Evolutionary conservation across 106 monocot species (phyloP).

Genomic region (Dioscorea zingiberensis): DNA sequence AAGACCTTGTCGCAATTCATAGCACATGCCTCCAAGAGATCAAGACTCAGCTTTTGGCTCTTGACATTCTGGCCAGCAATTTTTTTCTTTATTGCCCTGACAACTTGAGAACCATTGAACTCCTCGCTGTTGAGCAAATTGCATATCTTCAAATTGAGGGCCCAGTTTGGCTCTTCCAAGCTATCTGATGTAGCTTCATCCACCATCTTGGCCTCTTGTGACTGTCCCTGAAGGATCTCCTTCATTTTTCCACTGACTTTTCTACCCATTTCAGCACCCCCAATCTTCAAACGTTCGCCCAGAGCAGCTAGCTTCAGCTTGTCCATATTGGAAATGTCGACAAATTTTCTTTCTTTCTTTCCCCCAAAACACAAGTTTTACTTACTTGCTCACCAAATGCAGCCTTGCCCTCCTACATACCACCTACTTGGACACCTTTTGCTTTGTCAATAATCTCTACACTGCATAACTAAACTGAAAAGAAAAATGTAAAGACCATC

Average conservation of each 20-base stretch:
- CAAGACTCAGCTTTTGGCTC: constrained; percentile 54
- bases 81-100: constrained; percentile 75
- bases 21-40: constrained; percentile 67
- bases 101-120: constrained; percentile 57
- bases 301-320: constrained; percentile 41
- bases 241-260: constrained; percentile 74
- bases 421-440: too few species aligned
- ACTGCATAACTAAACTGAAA: too few species aligned
- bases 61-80: constrained; percentile 32
- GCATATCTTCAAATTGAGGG: constrained; percentile 66
- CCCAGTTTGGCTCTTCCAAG: constrained; percentile 74
- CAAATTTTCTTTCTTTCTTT: too few species aligned
- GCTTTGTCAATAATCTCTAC: too few species aligned
- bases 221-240: constrained; percentile 62
- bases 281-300: constrained; percentile 64
- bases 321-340: constrained; percentile 30
- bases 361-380: too few species aligned
- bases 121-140: constrained; percentile 54
- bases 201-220: constrained; percentile 69
- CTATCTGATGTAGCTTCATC: constrained; percentile 73
- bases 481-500: too few species aligned
- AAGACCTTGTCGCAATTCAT: constrained; percentile 86
- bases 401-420: too few species aligned
- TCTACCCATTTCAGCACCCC: constrained; percentile 57
- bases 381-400: too few species aligned